These are phyloP conservation scores for Mycena rebaudengoi DNA, from an alignment of 768 basidiomycete genomes.

Conservation along the genomic window DNA sequence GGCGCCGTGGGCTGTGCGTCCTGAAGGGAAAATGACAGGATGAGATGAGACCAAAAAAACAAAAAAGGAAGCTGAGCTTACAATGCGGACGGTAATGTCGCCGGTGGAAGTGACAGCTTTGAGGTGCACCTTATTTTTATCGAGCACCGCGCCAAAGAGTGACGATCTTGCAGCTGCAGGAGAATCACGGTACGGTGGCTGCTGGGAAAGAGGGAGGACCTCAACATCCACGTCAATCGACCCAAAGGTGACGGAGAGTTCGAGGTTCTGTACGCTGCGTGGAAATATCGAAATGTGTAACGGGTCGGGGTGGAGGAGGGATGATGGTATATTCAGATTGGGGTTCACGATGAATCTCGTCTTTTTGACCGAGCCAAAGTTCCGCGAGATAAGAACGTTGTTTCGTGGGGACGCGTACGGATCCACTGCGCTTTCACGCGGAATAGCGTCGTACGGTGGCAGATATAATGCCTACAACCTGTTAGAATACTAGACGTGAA, in stretches of 20 bases:
- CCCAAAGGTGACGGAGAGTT: neutral
- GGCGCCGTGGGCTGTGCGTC: neutral
- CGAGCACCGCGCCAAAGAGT: neutral
- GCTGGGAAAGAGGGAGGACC: neutral
- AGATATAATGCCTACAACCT: neutral
- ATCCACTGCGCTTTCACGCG: no score
- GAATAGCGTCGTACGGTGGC: neutral
- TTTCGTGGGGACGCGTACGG: neutral
- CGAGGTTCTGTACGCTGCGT: neutral
- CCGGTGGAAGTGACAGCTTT: neutral
- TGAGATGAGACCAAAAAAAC: neutral
- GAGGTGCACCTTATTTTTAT: neutral
- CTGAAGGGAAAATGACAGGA: neutral
- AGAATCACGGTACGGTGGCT: neutral
- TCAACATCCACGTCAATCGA: constrained; percentile 1
- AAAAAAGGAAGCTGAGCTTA: neutral
- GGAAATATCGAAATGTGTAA: neutral
- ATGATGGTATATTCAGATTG: neutral
- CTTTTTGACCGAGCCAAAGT: neutral
- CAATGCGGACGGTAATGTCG: neutral
- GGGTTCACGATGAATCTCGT: constrained; percentile 2
- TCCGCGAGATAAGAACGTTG: constrained; percentile 1
- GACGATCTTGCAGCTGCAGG: neutral
- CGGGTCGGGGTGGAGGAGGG: neutral
- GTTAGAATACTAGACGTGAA: neutral